Conservation (phyloP, 805 yeast species). For the Candida sithepensis region DNA sequence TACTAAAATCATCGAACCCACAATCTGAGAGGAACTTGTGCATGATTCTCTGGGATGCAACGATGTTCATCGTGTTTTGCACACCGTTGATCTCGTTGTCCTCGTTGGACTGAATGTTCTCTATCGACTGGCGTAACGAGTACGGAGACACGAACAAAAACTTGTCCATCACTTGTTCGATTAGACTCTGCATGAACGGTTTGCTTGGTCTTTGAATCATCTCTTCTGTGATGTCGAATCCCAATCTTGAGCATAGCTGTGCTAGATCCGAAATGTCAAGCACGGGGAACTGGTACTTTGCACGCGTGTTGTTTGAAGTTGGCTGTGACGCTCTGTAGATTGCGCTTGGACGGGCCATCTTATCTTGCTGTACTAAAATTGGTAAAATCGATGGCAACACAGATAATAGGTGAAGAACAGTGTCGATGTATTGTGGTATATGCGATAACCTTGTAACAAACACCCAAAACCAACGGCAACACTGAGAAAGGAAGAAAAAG, state of each 20-base stretch:
- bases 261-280: constrained; percentile 28
- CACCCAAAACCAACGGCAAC: background rate
- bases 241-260: constrained; percentile 23
- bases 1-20: constrained; percentile 73
- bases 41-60: constrained; percentile 58
- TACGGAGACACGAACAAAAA: constrained; percentile 32
- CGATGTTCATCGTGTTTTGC: constrained; percentile 42
- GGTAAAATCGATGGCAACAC: too few relatives aligned
- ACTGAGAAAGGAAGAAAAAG: background rate
- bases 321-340: constrained; percentile 29
- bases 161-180: constrained; percentile 33
- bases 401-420: background rate
- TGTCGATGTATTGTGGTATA: background rate
- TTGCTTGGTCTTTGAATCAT: constrained; percentile 29
- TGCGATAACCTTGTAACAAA: too few relatives aligned
- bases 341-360: constrained; percentile 36
- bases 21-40: constrained; percentile 62
- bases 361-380: background rate
- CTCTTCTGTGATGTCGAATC: constrained; percentile 29
- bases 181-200: constrained; percentile 29
- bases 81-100: constrained; percentile 17
- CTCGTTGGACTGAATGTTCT: constrained; percentile 19
- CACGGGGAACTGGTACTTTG: constrained; percentile 32
- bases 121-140: constrained; percentile 24
- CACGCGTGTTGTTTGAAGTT: constrained; percentile 20